Evolutionary conservation across 768 basidiomycete genomes (phyloP).

Genomic region (Asterophora parasitica): DNA sequence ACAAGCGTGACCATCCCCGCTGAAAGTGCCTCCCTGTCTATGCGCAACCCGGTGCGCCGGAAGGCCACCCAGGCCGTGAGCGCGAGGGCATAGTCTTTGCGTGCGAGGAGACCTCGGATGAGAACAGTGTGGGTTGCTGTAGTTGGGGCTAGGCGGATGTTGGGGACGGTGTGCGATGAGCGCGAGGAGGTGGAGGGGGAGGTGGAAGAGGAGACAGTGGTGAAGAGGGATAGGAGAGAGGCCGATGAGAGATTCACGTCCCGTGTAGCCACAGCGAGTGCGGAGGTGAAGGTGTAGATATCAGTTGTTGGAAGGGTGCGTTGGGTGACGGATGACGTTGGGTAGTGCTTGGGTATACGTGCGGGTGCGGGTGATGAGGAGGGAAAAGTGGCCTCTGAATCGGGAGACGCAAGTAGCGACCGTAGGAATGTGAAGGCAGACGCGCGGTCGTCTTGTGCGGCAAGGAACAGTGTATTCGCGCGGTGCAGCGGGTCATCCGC

Average conservation of each 20-base stretch:
- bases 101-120: conserved; percentile 47
- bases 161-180: no score
- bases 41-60: conserved; percentile 23
- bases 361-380: conserved; percentile 1
- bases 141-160: conserved; percentile 35
- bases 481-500: conserved; percentile 18
- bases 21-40: conserved; percentile 46
- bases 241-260: conserved; percentile 27
- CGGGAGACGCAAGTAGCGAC: conserved; percentile 21
- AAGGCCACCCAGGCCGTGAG: conserved; percentile 40
- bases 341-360: not conserved
- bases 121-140: conserved; percentile 49
- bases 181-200: conserved; percentile 5
- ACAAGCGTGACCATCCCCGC: conserved; percentile 49
- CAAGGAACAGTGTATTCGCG: conserved; percentile 41
- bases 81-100: conserved; percentile 36
- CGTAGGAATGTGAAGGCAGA: conserved; percentile 46
- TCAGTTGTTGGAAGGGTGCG: conserved; percentile 22
- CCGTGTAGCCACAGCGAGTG: conserved; percentile 39
- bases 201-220: not conserved
- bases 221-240: conserved; percentile 5
- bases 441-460: conserved; percentile 33
- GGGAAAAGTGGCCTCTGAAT: not conserved
- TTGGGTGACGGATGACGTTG: conserved; percentile 18
- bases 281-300: conserved; percentile 43